phyloP scores from a whole-genome alignment of 2,329 filamentous ascomycete genomes.

The Alternaria brassicae region DNA sequence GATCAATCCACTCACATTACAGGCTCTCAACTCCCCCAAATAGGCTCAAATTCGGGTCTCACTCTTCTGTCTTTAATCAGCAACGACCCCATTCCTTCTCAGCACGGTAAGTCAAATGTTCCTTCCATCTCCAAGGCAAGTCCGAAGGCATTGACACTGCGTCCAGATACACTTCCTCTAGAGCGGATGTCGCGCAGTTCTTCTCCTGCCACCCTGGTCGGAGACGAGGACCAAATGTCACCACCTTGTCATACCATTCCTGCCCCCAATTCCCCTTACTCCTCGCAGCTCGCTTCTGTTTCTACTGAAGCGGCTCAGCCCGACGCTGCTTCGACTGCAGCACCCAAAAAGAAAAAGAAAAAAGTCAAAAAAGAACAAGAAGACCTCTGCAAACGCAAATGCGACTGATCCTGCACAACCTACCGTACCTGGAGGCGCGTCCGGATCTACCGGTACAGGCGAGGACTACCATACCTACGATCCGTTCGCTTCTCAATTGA shows the following conservation, averaged over 20 bases:
- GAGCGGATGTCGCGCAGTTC: background rate
- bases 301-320: background rate
- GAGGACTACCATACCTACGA: slow-evolving; percentile 2
- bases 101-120: slow-evolving; percentile 3
- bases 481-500: slow-evolving; percentile 19
- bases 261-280: background rate
- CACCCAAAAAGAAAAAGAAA: slow-evolving; percentile 32
- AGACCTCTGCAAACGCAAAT: slow-evolving; percentile 30
- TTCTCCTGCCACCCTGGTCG: slow-evolving; percentile 14
- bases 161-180: background rate
- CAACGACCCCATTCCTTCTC: background rate
- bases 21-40: background rate
- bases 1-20: slow-evolving; percentile 6
- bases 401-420: background rate
- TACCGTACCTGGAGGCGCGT: background rate
- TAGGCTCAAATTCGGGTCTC: background rate
- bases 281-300: background rate
- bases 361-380: slow-evolving; percentile 51
- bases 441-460: background rate
- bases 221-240: slow-evolving; percentile 1
- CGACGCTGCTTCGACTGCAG: background rate
- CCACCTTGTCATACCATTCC: background rate
- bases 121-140: background rate
- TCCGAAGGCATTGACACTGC: background rate
- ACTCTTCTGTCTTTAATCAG: background rate